A percentile compares a stretch with the other conserved stretches of the same genome.
These are phyloP conservation scores for Xylaria hypoxylon DNA, from an alignment of 2,329 filamentous ascomycete species.

Conservation along the genomic window DNA sequence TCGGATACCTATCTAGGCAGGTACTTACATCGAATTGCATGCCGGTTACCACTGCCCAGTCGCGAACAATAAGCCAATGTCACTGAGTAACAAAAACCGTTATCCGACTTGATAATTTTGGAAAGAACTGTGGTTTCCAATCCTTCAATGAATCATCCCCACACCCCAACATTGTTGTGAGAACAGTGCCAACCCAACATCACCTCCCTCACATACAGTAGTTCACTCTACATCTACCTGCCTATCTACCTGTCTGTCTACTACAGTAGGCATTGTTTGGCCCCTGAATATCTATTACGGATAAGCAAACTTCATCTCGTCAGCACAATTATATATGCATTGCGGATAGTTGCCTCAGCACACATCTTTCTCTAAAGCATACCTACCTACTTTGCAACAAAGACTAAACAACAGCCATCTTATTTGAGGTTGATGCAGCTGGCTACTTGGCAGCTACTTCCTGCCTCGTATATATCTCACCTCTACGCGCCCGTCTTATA, in stretches of 20 bases:
- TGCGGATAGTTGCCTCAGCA: slow-evolving; percentile 20
- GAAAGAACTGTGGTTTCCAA: too few relatives aligned
- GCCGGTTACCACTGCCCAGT: not conserved
- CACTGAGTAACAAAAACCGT: not conserved
- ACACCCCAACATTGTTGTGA: slow-evolving; percentile 1
- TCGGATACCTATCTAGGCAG: not conserved
- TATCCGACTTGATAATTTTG: not conserved
- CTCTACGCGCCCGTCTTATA: not conserved
- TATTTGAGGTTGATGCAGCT: slow-evolving; percentile 14
- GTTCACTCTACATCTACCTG: too few relatives aligned
- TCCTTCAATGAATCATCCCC: too few relatives aligned
- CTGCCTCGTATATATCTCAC: slow-evolving; percentile 5
- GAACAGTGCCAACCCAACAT: not conserved
- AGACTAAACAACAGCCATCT: not conserved
- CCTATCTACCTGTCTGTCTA: not conserved
- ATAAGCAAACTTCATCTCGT: slow-evolving; percentile 9
- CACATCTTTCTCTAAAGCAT: slow-evolving; percentile 6
- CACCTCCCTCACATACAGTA: not conserved
- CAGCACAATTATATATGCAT: slow-evolving; percentile 1
- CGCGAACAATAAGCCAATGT: slow-evolving; percentile 1
- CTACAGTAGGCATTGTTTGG: too few relatives aligned
- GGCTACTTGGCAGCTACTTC: not conserved
- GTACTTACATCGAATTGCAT: not conserved
- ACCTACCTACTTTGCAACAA: not conserved
- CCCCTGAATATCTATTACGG: not conserved